phyloP scores from a whole-genome alignment of 371 early-diverging fungal genomes.

The Vairimorpha necatrix region DNA sequence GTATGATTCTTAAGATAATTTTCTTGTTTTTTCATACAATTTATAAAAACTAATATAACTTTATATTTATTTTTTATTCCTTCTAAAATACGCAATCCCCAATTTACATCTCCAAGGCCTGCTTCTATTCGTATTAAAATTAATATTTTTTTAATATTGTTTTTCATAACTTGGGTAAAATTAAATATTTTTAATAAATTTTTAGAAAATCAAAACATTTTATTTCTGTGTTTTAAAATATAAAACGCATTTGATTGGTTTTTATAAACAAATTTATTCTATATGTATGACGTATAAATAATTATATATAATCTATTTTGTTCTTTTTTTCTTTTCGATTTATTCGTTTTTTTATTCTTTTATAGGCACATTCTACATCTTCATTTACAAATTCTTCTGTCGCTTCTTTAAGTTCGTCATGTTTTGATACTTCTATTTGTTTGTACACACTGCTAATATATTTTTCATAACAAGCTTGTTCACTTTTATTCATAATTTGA shows the following conservation, averaged over 20 bases:
- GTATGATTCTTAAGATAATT: not conserved
- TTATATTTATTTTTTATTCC: not conserved
- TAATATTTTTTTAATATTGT: no score
- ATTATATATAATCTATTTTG: no score
- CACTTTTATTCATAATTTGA: conserved; percentile 14
- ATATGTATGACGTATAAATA: no score
- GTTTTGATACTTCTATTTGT: conserved; percentile 17
- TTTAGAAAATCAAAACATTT: no score
- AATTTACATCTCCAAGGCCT: not conserved
- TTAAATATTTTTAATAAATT: no score
- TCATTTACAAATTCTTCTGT: not conserved
- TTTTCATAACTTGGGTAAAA: no score
- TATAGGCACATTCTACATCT: not conserved
- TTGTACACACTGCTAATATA: conserved; percentile 18
- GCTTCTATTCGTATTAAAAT: not conserved
- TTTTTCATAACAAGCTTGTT: conserved; percentile 38
- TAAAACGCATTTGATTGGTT: no score
- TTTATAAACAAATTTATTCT: no score
- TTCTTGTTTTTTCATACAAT: not conserved
- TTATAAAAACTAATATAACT: not conserved
- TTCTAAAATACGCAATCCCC: not conserved
- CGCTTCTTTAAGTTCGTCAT: conserved; percentile 20
- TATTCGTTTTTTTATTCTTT: not conserved
- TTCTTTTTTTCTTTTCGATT: not conserved
- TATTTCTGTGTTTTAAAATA: no score